Conservation (phyloP, 495 filamentous ascomycete species). For the Hypoxylon trugodes region DNA sequence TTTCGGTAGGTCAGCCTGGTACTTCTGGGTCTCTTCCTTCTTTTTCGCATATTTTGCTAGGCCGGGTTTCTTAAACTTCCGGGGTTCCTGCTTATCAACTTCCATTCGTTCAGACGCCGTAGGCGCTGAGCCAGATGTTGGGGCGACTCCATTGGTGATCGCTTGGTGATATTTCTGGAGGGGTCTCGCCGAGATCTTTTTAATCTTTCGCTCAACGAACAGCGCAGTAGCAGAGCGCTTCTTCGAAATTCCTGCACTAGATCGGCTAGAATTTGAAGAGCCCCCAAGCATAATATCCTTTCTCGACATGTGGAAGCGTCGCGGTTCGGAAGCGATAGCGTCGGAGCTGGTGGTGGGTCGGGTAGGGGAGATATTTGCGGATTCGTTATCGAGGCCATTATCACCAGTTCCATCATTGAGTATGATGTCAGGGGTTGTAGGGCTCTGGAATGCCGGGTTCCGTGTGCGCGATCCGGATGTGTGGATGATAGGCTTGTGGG, state of each 20-base stretch:
- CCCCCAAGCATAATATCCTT: slow-evolving; percentile 42
- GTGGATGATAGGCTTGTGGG: slow-evolving; percentile 38
- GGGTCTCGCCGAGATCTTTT: slow-evolving; percentile 37
- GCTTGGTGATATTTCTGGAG: slow-evolving; percentile 32
- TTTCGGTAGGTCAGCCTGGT: slow-evolving; percentile 49
- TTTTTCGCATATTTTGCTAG: slow-evolving; percentile 33
- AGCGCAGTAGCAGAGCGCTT: slow-evolving; percentile 52
- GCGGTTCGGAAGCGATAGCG: slow-evolving; percentile 34
- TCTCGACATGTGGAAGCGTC: slow-evolving; percentile 60
- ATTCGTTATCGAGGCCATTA: slow-evolving; percentile 6
- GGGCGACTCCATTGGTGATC: slow-evolving; percentile 9
- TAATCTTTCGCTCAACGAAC: slow-evolving; percentile 59
- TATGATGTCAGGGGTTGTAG: slow-evolving; percentile 7
- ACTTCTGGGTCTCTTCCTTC: slow-evolving; percentile 24
- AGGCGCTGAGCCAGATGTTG: not conserved
- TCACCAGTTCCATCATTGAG: slow-evolving; percentile 1
- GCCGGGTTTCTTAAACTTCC: slow-evolving; percentile 44
- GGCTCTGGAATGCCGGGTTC: slow-evolving; percentile 28
- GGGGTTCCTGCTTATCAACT: slow-evolving; percentile 29
- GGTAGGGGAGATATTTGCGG: not conserved
- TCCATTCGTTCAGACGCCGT: slow-evolving; percentile 29
- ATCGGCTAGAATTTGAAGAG: slow-evolving; percentile 27
- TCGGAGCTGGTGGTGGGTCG: not conserved
- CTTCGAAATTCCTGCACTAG: slow-evolving; percentile 42
- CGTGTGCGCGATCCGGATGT: slow-evolving; percentile 25